These are phyloP conservation scores for Neofusicoccum parvum DNA, from an alignment of 2,329 filamentous ascomycete species.

Conservation along the genomic window DNA sequence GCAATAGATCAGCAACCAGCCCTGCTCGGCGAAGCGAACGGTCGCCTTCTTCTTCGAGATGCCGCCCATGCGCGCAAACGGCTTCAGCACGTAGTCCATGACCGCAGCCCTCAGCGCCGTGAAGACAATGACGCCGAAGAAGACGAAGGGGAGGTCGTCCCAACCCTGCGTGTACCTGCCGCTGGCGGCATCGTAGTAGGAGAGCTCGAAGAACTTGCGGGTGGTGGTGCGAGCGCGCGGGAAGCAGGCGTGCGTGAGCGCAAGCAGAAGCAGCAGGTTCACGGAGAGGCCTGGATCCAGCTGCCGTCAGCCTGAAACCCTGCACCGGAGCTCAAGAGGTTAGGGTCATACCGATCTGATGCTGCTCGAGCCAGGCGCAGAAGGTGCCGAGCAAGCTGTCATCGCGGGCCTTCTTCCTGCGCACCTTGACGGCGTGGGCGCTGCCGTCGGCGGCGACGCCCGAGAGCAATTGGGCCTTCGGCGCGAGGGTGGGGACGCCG, in stretches of 20 bases:
- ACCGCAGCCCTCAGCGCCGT: conserved; percentile 80
- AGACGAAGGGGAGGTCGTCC: conserved; percentile 77
- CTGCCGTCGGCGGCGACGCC: conserved; percentile 8
- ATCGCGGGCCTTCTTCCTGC: conserved; percentile 63
- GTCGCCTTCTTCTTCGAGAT: conserved; percentile 75
- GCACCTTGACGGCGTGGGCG: conserved; percentile 48
- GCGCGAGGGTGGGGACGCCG: conserved; percentile 1
- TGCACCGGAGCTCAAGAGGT: not conserved
- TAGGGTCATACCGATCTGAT: conserved; percentile 71
- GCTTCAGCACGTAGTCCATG: conserved; percentile 86
- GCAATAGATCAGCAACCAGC: conserved; percentile 87
- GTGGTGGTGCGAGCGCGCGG: conserved; percentile 78
- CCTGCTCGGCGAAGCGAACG: conserved; percentile 89
- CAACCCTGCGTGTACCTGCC: conserved; percentile 74
- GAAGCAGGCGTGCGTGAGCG: conserved; percentile 79
- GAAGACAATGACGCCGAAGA: conserved; percentile 79
- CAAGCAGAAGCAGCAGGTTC: conserved; percentile 81
- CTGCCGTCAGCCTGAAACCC: not conserved
- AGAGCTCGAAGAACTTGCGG: conserved; percentile 84
- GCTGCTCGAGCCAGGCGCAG: conserved; percentile 71
- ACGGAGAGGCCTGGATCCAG: conserved; percentile 70
- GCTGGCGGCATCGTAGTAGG: conserved; percentile 73
- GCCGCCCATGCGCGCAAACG: conserved; percentile 72
- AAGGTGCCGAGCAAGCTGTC: conserved; percentile 63
- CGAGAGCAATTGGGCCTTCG: conserved; percentile 6